Conservation (phyloP, 1,284 basidiomycete genomes). For the Irpex lacteus region DNA sequence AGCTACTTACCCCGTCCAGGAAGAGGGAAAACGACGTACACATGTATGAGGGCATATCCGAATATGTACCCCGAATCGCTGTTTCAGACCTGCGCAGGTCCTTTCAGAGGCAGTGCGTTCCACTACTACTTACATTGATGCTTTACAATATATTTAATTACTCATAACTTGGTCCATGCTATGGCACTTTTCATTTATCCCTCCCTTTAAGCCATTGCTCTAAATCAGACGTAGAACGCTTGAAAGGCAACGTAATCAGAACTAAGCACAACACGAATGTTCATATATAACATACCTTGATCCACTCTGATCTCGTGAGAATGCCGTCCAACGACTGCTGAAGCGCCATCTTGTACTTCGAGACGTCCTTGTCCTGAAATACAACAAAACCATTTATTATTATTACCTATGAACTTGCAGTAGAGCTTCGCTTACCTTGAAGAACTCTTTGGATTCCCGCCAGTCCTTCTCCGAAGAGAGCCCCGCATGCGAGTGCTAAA, state of each 20-base stretch:
- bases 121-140: not conserved
- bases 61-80: too few species aligned
- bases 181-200: not conserved
- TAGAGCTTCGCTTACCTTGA: constrained; percentile 41
- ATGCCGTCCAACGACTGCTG: constrained; percentile 67
- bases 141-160: not conserved
- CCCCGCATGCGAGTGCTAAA: constrained; percentile 52
- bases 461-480: constrained; percentile 72
- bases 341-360: constrained; percentile 58
- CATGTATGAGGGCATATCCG: too few species aligned
- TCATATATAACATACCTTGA: constrained; percentile 30
- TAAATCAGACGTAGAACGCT: constrained; percentile 46
- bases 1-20: too few species aligned
- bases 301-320: constrained; percentile 49
- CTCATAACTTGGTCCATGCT: not conserved
- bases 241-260: not conserved
- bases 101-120: too few species aligned
- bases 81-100: too few species aligned
- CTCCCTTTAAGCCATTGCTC: not conserved
- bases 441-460: constrained; percentile 61
- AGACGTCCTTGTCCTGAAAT: constrained; percentile 53
- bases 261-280: not conserved
- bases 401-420: not conserved
- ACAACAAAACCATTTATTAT: not conserved
- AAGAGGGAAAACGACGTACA: too few species aligned